Evolutionary conservation across 192 early-diverging fungal genomes (phyloP).

Genomic region (Podila epigama): DNA sequence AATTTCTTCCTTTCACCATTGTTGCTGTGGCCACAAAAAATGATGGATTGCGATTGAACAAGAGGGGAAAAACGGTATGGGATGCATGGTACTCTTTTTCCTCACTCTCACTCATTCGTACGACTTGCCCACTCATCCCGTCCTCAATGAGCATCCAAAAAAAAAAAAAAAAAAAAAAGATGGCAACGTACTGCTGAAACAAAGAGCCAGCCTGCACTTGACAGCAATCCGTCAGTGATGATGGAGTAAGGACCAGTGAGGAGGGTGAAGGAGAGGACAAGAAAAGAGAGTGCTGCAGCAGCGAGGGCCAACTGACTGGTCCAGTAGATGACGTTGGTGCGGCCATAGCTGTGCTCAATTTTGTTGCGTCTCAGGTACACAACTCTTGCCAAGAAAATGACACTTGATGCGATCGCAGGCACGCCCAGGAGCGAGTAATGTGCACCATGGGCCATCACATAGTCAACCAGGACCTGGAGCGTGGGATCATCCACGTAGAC

Average conservation of each 20-base stretch:
- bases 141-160: background rate
- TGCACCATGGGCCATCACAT: slow-evolving; percentile 13
- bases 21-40: background rate
- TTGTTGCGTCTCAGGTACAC: slow-evolving; percentile 9
- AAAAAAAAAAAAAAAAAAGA: background rate
- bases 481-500: background rate
- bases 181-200: slow-evolving; percentile 11
- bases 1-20: background rate
- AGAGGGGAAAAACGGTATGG: background rate
- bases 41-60: background rate
- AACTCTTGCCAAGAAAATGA: slow-evolving; percentile 8
- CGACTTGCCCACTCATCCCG: too few relatives aligned
- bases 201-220: slow-evolving; percentile 8
- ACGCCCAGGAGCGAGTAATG: slow-evolving; percentile 12
- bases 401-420: slow-evolving; percentile 9
- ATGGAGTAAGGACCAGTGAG: slow-evolving; percentile 18
- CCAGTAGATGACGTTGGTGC: slow-evolving; percentile 31
- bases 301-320: slow-evolving; percentile 18
- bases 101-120: too few relatives aligned
- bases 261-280: slow-evolving; percentile 15
- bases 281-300: background rate
- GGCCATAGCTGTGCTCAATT: slow-evolving; percentile 18
- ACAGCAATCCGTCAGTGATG: slow-evolving; percentile 18
- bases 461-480: slow-evolving; percentile 13
- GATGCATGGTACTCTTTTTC: too few relatives aligned